Evolutionary conservation across 2,329 filamentous ascomycete species (phyloP), one percentile per base, ranked within the genome.

Genomic region (Bipolaris victoriae): DNA sequence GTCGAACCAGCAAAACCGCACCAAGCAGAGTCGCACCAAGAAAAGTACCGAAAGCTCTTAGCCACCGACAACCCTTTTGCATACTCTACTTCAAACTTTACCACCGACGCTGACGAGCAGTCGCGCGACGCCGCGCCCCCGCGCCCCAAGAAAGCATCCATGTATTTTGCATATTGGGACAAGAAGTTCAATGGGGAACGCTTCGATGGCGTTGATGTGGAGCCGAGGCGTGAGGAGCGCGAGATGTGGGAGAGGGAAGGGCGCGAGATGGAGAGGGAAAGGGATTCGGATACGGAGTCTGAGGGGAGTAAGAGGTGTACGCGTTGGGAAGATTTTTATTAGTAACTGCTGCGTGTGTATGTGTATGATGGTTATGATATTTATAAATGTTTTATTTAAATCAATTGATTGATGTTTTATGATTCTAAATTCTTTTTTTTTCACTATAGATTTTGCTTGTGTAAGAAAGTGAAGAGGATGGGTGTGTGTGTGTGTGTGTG

Each of bases 131-230:
- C 43, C 2, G 24, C 26, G 24, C 39, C 60, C 24, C 62, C 62
- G 10, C 15, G 10, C 18, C 62, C 62, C 7, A 35, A 39, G n/a
- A 43, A 39, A 2, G 29, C 26, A 22, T 61, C 55, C 1, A 59
- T 65, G 41, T 65, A 65, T 24, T 41, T 31, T 15, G 44, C 58
- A 1, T 65, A 55, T 26, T 45, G 52, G 6, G 39, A 58, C 22
- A 16, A 5, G 1, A 26, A 7, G 15, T 55, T 53, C 10, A 48
- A 57, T 10, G 47, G 35, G 1, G 40, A 11, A n/a, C n/a, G 45
- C 35, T 59, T 57, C n/a, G 57, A 59, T n/a, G 24, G 20, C 2
- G 40, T 59, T 7, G 57, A 63, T 40, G 55, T 49, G 18, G 54
- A 56, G 41, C 22, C 36, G 16, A 20, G 18, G 5, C 50, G 51